Conservation (phyloP, 495 filamentous ascomycete genomes). For the Gamarada debralockiae region DNA sequence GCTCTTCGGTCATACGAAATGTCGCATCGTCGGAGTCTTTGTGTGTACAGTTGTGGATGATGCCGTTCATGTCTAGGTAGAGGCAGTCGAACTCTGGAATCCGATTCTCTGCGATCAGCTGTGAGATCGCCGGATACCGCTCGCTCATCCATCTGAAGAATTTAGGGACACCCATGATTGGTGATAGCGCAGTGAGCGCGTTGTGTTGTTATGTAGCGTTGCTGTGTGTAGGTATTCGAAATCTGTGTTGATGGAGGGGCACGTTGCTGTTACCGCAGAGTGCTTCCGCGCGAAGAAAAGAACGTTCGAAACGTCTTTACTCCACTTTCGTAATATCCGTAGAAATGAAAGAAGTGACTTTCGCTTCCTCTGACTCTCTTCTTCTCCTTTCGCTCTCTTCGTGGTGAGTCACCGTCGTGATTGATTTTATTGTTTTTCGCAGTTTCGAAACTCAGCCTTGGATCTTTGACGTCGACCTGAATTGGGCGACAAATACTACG, state of each 20-base stretch:
- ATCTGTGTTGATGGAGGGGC: slow-evolving; percentile 4
- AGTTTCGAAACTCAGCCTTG: not conserved
- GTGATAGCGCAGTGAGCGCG: slow-evolving; percentile 10
- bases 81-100: slow-evolving; percentile 99
- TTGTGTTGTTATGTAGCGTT: slow-evolving; percentile 1
- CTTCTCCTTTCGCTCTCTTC: slow-evolving; percentile 1
- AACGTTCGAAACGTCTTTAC: not conserved
- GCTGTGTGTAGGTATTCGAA: slow-evolving; percentile 8
- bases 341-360: not conserved
- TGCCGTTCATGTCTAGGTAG: slow-evolving; percentile 98
- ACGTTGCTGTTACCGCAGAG: slow-evolving; percentile 24
- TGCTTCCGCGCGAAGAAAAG: not conserved
- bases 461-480: no score
- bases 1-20: slow-evolving; percentile 91
- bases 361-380: not conserved
- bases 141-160: slow-evolving; percentile 91
- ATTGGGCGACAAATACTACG: no score
- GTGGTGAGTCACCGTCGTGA: slow-evolving; percentile 1
- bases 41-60: slow-evolving; percentile 99
- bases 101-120: slow-evolving; percentile 97
- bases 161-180: slow-evolving; percentile 85
- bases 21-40: slow-evolving; percentile 88
- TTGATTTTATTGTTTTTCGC: slow-evolving; percentile 10
- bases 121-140: slow-evolving; percentile 97
- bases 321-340: not conserved